Evolutionary conservation across 1,284 basidiomycete species (phyloP), one percentile per base, ranked within the genome.

Genomic region (Erythrobasidium hasegawianum): DNA sequence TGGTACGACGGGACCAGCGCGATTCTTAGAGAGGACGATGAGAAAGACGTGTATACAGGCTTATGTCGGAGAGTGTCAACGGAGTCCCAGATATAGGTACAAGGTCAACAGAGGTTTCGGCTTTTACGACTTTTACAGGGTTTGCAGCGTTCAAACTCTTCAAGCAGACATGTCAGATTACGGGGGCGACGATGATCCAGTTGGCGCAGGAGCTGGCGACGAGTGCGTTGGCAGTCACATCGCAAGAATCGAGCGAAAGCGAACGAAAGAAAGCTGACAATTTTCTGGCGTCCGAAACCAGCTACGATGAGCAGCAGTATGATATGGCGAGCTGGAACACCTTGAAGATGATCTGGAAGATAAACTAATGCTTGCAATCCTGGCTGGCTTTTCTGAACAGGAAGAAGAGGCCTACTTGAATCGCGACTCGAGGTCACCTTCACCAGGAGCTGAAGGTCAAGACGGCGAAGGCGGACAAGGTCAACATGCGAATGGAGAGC

Each of bases 341-440:
- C 29, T 8, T 16, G 29, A 26, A 33, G 54, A 26, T n/a, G n/a
- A 52, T 29, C 14, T 24, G n/a, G 22, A 54, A 3, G 3, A 8
- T 24, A 14, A 47, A 47, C 45, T 47, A 24, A 47, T 20, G 18
- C 16, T 29, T n/a, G n/a, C n/a, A n/a, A n/a, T n/a, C n/a, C 50
- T 53, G 50, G 26, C 26, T 53, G 18, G 16, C 50, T 24, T 20
- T n/a, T n/a, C n/a, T n/a, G n/a, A n/a, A n/a, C n/a, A 64, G 61
- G 61, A 64, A 14, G 61, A 64, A 38, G 61, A 64, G 54, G 49
- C 49, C 18, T 64, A 64, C 39, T 26, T 64, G 40, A 64, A 64
- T 22, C 52, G 61, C 39, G 59, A 61, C 16, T 61, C 59, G 18
- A 4, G 33, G 33, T 33, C 33, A 33, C 49, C 59, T 9, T 61